Percentiles rank a stretch among this genome's conserved stretches.
phyloP scores from a whole-genome alignment of 2,329 filamentous ascomycete genomes.

The Fusarium aywerte region DNA sequence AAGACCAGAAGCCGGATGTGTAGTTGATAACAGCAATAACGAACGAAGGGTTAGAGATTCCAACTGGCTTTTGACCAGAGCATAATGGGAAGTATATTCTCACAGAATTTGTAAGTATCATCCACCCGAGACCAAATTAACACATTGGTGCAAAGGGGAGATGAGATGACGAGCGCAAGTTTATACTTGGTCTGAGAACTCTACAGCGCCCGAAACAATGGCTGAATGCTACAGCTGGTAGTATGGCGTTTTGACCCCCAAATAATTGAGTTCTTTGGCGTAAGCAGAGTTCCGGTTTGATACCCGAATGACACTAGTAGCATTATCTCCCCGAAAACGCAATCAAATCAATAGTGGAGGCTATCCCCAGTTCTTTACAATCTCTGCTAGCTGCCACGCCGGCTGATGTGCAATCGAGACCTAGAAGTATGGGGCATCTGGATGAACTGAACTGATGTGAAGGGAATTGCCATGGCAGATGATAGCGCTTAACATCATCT shows the following conservation, averaged over 20 bases:
- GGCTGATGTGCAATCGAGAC: conserved; percentile 25
- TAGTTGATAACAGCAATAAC: conserved; percentile 9
- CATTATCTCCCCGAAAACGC: conserved; percentile 20
- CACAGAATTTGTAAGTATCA: not conserved
- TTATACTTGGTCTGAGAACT: not conserved
- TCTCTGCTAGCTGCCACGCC: not conserved
- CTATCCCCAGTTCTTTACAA: not conserved
- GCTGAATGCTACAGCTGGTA: not conserved
- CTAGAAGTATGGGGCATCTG: conserved; percentile 17
- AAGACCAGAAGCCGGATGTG: not conserved
- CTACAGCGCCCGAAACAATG: conserved; percentile 23
- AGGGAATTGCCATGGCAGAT: conserved; percentile 12
- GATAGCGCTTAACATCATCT: conserved; percentile 8
- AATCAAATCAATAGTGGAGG: conserved; percentile 21
- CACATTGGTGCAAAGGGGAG: not conserved
- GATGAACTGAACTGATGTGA: conserved; percentile 8
- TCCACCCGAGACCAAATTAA: conserved; percentile 1
- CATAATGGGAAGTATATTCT: not conserved
- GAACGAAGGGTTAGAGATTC: not conserved
- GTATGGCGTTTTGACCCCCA: conserved; percentile 18
- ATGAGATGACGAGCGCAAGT: not conserved
- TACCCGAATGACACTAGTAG: conserved; percentile 14
- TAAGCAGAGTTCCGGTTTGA: conserved; percentile 30
- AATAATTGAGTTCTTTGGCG: conserved; percentile 38
- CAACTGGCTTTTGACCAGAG: conserved; percentile 24